Evolutionary conservation across 495 filamentous ascomycete species (phyloP), one percentile per base, ranked within the genome.

Genomic region (Delitschia confertaspora): DNA sequence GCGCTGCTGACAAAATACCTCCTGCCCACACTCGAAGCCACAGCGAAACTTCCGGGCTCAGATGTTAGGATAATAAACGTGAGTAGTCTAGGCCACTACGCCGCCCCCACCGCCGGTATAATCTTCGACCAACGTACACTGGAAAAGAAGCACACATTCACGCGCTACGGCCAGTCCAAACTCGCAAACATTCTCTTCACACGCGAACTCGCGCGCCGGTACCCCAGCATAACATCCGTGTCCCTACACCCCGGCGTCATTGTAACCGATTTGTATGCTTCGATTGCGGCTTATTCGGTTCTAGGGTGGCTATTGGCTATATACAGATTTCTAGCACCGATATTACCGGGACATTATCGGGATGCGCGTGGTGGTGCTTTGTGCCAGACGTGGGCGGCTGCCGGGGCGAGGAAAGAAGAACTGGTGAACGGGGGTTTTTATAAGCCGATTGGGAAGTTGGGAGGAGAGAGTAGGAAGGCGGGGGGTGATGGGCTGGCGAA

Each of bases 301-400:
- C 63, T 53, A 1, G 73, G 72, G 3, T 74, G 73, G 29, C 67
- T 52, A 16, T 71, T 79, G 67, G 65, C 60, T 14, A 39, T 62
- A 20, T 33, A 53, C 19, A 11, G 64, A 57, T 33, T 50, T 1
- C 7, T 80, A 56, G 64, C 65, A 21, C 75, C 75, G 5, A 64
- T 80, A 48, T 76, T 80, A 59, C 80, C 80, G 58, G 61, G 70
- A 42, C 69, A 74, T 42, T 76, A 73, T 40, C 35, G 31, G 8
- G 50, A 60, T 14, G 39, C 55, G 14, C 22, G 38, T 9, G 63
- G 75, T 46, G 78, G 76, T n/a, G 63, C 62, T 16, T 63, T 77
- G 22, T 72, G 70, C 42, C 68, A 71, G 6, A 61, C 80, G 60
- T 81, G 62, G 56, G 75, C 74, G 0, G 70, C 69, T 2, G 79